Evolutionary conservation across 208 protist species (phyloP), one percentile per base, ranked within the genome.

Genomic region (Leishmania amazonensis): DNA sequence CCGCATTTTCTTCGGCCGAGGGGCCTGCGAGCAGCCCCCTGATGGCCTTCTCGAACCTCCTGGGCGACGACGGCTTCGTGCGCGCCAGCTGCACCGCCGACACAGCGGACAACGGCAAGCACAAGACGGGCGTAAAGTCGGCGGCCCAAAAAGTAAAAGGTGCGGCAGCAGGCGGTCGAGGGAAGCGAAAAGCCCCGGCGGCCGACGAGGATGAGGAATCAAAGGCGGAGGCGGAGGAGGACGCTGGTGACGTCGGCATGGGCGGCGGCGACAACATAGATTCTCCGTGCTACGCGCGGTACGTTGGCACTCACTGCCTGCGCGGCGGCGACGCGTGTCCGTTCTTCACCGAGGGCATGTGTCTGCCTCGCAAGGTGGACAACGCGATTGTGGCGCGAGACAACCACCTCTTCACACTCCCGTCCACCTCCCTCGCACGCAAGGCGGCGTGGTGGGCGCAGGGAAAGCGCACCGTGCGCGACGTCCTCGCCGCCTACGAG

Each of bases 331-430:
- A 95, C 47, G 80, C 76, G 35, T 97, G 94, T 77, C 93, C 94
- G 11, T 97, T 96, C 74, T 97, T 96, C 40, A 79, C 83, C 1
- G 93, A 97, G 78, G 94, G 94, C 58, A 89, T 93, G 83, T 97
- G 94, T 78, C 88, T 97, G 24, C 94, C 94, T 5, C 87, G 92
- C 57, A 90, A 91, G 64, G 89, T 94, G 62, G 87, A 91, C 4
- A 82, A 95, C 70, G 88, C 94, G n/a, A 31, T 97, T 13, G 45
- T 68, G 19, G 83, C 72, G 11, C 62, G 80, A 31, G 93, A 97
- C 88, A 96, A 97, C 79, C 94, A 97, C 84, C 89, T 97, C 83
- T 97, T 97, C 88, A 96, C 91, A 15, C 62, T 96, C 31, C 94
- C 94, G 24, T 95, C 89, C 49, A 92, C 90, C 28, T 81, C 93